Evolutionary conservation across 2,329 filamentous ascomycete genomes (phyloP).

Genomic region (Colletotrichum paranaense): DNA sequence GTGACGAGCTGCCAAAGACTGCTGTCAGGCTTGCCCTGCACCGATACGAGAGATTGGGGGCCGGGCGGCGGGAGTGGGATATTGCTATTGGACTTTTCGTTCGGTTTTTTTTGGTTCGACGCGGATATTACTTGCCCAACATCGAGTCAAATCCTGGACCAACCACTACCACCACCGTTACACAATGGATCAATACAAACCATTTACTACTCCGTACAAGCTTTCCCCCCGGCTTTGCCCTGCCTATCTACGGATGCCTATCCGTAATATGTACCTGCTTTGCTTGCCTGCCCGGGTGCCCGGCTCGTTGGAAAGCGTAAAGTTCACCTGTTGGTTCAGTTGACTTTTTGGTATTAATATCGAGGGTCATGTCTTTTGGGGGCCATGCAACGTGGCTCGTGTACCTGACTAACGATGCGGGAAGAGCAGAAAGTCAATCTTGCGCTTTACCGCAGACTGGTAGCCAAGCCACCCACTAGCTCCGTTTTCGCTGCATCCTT

Average conservation of each 20-base stretch:
- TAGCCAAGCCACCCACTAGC: neutral
- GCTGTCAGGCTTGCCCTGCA: neutral
- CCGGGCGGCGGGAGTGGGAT: neutral
- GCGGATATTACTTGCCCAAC: neutral
- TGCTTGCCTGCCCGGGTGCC: neutral
- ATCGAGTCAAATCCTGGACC: neutral
- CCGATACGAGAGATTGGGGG: neutral
- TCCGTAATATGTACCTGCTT: neutral
- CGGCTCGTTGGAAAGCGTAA: neutral
- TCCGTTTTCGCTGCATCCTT: neutral
- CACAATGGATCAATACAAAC: neutral
- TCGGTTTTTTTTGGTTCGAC: neutral
- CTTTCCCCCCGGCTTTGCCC: too few relatives aligned
- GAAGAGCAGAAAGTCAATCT: neutral
- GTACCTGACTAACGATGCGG: neutral
- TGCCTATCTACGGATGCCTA: too few relatives aligned
- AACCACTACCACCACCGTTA: neutral
- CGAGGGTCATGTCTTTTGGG: neutral
- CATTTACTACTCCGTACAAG: neutral
- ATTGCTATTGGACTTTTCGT: neutral
- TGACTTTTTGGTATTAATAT: neutral
- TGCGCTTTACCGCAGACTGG: neutral
- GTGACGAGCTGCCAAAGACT: neutral
- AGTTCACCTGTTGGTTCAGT: neutral
- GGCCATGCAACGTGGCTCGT: neutral